Conservation (phyloP, 345 rosid genomes). For the Psidium guajava region DNA sequence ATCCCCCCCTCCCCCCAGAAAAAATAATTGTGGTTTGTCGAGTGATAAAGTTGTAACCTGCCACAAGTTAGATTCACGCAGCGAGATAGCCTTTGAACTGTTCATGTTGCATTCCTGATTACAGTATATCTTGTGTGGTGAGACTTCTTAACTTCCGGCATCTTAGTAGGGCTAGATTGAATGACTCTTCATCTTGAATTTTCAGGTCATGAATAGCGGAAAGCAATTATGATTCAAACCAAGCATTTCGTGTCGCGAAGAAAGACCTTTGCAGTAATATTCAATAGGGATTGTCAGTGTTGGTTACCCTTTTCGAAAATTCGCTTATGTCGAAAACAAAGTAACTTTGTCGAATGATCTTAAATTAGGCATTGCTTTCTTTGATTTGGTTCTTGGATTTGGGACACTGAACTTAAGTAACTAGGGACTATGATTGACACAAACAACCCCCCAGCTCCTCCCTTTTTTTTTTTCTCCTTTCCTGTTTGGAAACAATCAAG, state of each 20-base stretch:
- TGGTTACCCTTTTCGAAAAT: not conserved
- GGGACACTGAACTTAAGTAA: not conserved
- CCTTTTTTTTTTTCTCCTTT: not conserved
- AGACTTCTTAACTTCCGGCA: not conserved
- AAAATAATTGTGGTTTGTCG: not conserved
- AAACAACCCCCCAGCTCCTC: no score
- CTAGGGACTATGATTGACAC: not conserved
- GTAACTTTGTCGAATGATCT: not conserved
- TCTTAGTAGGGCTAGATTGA: not conserved
- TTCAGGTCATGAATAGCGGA: fast-evolving
- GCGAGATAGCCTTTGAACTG: not conserved
- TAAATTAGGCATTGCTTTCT: not conserved
- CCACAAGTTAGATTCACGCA: not conserved
- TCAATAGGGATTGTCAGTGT: not conserved
- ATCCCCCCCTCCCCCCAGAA: no score
- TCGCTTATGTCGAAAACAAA: not conserved
- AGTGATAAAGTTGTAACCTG: not conserved
- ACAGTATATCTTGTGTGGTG: not conserved
- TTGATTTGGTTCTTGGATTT: not conserved
- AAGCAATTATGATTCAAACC: not conserved
- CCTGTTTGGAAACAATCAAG: not conserved
- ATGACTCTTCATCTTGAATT: not conserved
- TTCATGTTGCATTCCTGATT: not conserved
- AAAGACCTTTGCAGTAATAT: not conserved
- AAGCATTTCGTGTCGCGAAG: not conserved